phyloP scores from a whole-genome alignment of 1,284 basidiomycete species.

The Coniferiporia weirii region DNA sequence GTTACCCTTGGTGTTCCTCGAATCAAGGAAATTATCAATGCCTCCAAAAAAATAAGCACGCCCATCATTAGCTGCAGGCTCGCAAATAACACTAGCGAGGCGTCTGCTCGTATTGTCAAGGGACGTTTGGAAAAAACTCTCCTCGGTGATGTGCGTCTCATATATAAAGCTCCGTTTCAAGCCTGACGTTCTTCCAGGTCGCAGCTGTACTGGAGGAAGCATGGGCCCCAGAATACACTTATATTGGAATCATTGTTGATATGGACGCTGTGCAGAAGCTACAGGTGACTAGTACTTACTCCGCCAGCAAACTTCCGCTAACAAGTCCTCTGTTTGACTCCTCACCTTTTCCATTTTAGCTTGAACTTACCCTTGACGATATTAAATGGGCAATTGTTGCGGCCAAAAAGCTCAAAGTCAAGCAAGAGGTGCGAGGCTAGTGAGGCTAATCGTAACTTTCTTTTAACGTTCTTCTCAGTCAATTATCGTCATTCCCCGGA shows the following conservation, averaged over 20 bases:
- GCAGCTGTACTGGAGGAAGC: conserved; percentile 93
- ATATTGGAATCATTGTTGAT: conserved; percentile 92
- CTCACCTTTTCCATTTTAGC: conserved; percentile 36
- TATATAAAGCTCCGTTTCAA: not conserved
- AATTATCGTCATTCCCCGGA: conserved; percentile 69
- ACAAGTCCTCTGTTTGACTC: not conserved
- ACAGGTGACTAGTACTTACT: conserved; percentile 50
- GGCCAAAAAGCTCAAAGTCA: conserved; percentile 90
- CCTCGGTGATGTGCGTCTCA: conserved; percentile 76
- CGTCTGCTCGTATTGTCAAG: conserved; percentile 96
- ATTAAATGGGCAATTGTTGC: conserved; percentile 89
- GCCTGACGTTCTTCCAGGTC: conserved; percentile 46
- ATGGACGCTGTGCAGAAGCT: conserved; percentile 85
- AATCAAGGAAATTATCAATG: conserved; percentile 99
- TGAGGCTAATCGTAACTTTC: not conserved
- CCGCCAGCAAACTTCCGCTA: not conserved
- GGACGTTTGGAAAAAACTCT: conserved; percentile 94
- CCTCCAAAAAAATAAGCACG: conserved; percentile 93
- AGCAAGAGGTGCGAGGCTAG: conserved; percentile 57
- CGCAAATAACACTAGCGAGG: conserved; percentile 78
- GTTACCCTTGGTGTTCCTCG: conserved; percentile 98
- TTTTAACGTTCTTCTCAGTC: conserved; percentile 37
- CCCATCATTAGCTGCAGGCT: conserved; percentile 98
- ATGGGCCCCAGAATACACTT: conserved; percentile 90
- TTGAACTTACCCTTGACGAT: conserved; percentile 91